Conservation (phyloP, 345 rosid genomes). For the Cardamine occulta region DNA sequence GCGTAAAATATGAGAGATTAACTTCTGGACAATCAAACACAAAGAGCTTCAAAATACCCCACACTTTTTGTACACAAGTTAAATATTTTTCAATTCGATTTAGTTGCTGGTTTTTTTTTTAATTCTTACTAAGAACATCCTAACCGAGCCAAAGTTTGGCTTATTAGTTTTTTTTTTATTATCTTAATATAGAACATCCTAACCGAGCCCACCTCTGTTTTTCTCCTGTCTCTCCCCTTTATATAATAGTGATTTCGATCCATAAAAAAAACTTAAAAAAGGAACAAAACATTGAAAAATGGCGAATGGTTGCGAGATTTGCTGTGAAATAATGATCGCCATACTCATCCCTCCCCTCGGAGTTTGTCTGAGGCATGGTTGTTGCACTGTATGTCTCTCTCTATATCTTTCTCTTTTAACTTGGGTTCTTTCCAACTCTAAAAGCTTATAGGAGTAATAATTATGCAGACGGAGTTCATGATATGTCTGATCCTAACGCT, state of each 20-base stretch:
- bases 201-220: background rate
- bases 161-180: background rate
- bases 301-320: slow-evolving; percentile 76
- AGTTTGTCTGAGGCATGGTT: slow-evolving; percentile 88
- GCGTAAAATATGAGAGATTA: background rate
- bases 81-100: background rate
- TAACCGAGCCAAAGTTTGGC: background rate
- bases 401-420: background rate
- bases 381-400: slow-evolving; percentile 65
- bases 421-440: background rate
- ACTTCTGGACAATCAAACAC: background rate
- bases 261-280: background rate
- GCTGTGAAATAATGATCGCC: slow-evolving; percentile 83
- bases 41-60: background rate
- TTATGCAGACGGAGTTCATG: slow-evolving; percentile 75
- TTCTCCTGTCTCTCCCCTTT: background rate
- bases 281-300: slow-evolving; percentile 41
- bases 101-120: background rate
- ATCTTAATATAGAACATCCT: background rate
- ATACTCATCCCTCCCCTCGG: slow-evolving; percentile 83
- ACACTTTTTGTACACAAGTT: too few relatives aligned
- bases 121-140: background rate
- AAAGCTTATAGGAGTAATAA: background rate
- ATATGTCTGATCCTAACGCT: slow-evolving; percentile 79
- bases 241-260: background rate